These are phyloP conservation scores for Zanthoxylum bungeanum DNA, from an alignment of 345 rosid genomes.

Conservation along the genomic window DNA sequence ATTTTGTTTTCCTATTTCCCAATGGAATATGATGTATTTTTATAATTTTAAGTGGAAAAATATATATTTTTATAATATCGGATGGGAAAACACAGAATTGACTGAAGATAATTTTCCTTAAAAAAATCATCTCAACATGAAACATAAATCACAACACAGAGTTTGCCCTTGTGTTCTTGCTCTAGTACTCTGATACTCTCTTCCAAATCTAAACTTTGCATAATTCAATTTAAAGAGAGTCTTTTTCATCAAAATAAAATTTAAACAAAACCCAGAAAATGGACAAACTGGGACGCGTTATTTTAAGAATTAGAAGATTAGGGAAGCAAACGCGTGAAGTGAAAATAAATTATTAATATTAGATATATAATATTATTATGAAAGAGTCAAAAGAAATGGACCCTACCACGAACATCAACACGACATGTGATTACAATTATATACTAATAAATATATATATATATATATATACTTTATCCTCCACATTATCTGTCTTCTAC, in stretches of 20 bases:
- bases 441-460: background rate
- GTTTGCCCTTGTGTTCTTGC: background rate
- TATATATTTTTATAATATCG: too few species aligned
- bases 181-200: background rate
- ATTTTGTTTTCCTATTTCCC: too few species aligned
- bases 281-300: background rate
- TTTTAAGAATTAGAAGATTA: background rate
- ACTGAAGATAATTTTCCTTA: too few species aligned
- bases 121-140: background rate
- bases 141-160: background rate
- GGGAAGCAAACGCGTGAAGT: constrained; percentile 3
- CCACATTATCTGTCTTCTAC: background rate
- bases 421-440: constrained; percentile 4
- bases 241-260: too few species aligned
- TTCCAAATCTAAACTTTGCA: too few species aligned
- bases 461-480: background rate
- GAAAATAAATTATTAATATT: background rate
- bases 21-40: too few species aligned
- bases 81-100: too few species aligned
- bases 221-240: too few species aligned
- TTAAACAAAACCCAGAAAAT: too few species aligned
- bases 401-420: constrained; percentile 13
- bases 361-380: too few species aligned
- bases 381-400: constrained; percentile 9
- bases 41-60: too few species aligned